Conservation (phyloP, 2,329 filamentous ascomycete species). For the Arachnomyces sp. region DNA sequence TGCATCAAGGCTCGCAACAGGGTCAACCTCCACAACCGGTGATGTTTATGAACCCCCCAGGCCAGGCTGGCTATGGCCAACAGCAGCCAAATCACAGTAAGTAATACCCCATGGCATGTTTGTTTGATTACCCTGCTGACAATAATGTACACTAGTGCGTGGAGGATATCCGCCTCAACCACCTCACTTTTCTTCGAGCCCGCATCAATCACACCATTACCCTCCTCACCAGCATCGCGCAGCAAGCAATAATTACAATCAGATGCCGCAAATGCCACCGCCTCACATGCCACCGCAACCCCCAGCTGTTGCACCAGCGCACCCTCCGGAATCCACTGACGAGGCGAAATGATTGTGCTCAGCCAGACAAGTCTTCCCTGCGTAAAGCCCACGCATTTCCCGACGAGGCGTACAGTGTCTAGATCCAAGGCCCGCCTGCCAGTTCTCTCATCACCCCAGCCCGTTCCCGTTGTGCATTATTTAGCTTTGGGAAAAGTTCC, state of each 20-base stretch:
- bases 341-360: slow-evolving; percentile 39
- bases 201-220: slow-evolving; percentile 57
- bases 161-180: slow-evolving; percentile 52
- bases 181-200: slow-evolving; percentile 58
- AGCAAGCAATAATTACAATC: slow-evolving; percentile 48
- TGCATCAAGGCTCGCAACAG: slow-evolving; percentile 86
- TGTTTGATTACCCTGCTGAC: slow-evolving; percentile 29
- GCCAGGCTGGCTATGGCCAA: slow-evolving; percentile 62
- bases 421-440: too few species aligned
- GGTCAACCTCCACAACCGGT: slow-evolving; percentile 62
- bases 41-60: slow-evolving; percentile 66
- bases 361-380: too few species aligned
- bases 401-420: too few species aligned
- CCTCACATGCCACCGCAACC: slow-evolving; percentile 35
- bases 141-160: slow-evolving; percentile 42
- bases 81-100: slow-evolving; percentile 68
- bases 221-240: slow-evolving; percentile 49
- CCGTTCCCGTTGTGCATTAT: too few species aligned
- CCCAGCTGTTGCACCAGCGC: slow-evolving; percentile 27
- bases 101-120: slow-evolving; percentile 31
- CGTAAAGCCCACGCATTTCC: too few species aligned
- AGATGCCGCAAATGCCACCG: slow-evolving; percentile 31
- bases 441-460: too few species aligned
- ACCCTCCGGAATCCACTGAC: slow-evolving; percentile 36
- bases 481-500: too few species aligned